Evolutionary conservation across 345 rosid species (phyloP), one percentile per base, ranked within the genome.

Genomic region (Citrus trifoliata): DNA sequence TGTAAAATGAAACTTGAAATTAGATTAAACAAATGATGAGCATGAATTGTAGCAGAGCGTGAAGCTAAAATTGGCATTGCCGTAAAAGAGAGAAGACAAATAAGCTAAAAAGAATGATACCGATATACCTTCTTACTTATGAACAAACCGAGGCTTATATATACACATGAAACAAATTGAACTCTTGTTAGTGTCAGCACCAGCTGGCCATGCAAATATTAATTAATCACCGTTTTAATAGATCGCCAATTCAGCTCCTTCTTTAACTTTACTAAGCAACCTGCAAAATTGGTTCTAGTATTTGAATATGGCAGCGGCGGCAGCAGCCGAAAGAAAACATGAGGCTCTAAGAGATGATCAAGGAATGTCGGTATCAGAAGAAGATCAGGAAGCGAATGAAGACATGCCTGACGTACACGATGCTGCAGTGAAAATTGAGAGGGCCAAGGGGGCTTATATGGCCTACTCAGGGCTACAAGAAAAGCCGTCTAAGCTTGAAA

Each of bases 401-500:
- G 69, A 78, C 10, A 70, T 81, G 5, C 68, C 84, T n/a, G 88
- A 83, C 25, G 80, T 74, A 10, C 78, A 51, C 32, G 77, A 78
- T 30, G 28, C 74, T 1, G 82, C 80, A 22, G 1, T 79, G 80
- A 83, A 82, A 38, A 58, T 78, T 51, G 80, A 86, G 83, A 80
- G 82, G 59, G 83, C 70, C 0, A 53, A n/a, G 46, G 85, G 68
- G 18, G 80, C 22, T 16, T 68, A 78, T 40, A 35, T 14, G 7
- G 77, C 53, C n/a, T 33, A 71, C 51, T 32, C 48, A 4, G 58
- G 77, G 51, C 9, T 71, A 7, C 61, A 65, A 56, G 82, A 66
- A 33, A 82, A 73, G 77, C 92, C 94, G 1, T 10, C 75, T 0
- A 86, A 60, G 58, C 25, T 24, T 28, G 93, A 91, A 51, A 78